Evolutionary conservation across 2,329 filamentous ascomycete genomes (phyloP), one percentile per base, ranked within the genome.

Genomic region (Cladobotryum protrusum): DNA sequence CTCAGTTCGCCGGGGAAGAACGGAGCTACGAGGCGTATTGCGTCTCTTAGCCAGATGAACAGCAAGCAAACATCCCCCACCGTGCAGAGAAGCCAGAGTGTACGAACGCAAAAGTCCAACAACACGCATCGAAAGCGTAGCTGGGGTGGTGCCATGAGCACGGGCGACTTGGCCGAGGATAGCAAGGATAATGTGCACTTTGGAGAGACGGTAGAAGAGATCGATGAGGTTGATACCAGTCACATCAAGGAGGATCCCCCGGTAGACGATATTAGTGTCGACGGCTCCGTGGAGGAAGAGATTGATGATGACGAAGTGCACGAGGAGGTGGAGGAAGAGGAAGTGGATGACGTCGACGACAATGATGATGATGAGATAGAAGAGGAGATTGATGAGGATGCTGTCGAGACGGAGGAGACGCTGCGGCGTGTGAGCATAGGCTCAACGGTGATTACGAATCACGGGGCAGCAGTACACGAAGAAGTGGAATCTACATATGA

Each of bases 1-100:
- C 71, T 68, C 45, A 70, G 63, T 47, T 67, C 60, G 49, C 66
- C 80, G 1, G 73, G 70, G 15, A 69, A 77, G 43, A 71, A 73
- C 15, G 72, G 80, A 61, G 75, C 84, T 63, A 78, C 83, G 63
- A 80, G 92, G 37, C 83, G 93, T 44, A 96, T 97, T 61, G 79
- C 95, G 52, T 96, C 89, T 45, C 80, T 97, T 34, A 95, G 86
- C 64, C 89, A 96, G 68, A 95, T 97, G 59, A 88, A 82, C 48
- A 84, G 85, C 64, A 92, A 93, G 61, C 74, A 81, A 33, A 74
- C 82, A 5, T 71, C 70, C 7, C 77, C 80, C 17, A 82, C 80
- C 43, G 75, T 95, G 56, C 86, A 85, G 70, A 79, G 87, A 53
- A 91, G 86, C 65, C 86, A 91, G 64, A 90, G 86, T 51, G 86